Conservation (phyloP, 1,284 basidiomycete genomes). For the Laetiporus sulphureus region DNA sequence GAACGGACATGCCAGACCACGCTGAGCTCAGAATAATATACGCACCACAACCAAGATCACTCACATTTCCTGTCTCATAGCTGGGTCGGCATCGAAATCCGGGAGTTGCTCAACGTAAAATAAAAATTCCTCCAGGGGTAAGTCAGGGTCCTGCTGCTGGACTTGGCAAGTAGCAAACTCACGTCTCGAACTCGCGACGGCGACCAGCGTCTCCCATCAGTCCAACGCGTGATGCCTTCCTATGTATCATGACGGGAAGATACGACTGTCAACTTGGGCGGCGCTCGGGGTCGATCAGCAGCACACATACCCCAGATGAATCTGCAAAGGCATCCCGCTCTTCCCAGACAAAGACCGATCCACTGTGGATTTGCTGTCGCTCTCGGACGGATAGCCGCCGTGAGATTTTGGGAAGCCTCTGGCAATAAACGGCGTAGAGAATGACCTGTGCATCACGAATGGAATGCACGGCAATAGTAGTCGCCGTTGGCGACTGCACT, state of each 20-base stretch:
- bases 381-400: constrained; percentile 37
- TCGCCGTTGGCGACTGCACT: too few relatives aligned
- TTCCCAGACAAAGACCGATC: constrained; percentile 42
- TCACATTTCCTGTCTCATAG: constrained; percentile 19
- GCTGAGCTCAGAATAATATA: too few relatives aligned
- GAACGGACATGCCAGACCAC: background rate
- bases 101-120: constrained; percentile 34
- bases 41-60: constrained; percentile 6
- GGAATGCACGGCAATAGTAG: too few relatives aligned
- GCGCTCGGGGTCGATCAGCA: background rate
- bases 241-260: constrained; percentile 9
- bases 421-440: constrained; percentile 34
- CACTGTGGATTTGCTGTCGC: constrained; percentile 34
- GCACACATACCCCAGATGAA: constrained; percentile 28
- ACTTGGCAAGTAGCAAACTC: constrained; percentile 20
- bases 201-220: constrained; percentile 54
- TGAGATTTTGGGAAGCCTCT: constrained; percentile 32
- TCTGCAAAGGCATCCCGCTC: constrained; percentile 33
- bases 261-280: constrained; percentile 1
- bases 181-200: constrained; percentile 73
- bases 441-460: constrained; percentile 36
- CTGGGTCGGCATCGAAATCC: constrained; percentile 25
- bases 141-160: background rate
- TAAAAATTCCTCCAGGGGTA: constrained; percentile 27
- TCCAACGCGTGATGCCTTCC: constrained; percentile 69